Percentiles rank a stretch among this genome's conserved stretches.
phyloP scores from a whole-genome alignment of 352 stramenopile species.

The Poterioochromonas sp. region DNA sequence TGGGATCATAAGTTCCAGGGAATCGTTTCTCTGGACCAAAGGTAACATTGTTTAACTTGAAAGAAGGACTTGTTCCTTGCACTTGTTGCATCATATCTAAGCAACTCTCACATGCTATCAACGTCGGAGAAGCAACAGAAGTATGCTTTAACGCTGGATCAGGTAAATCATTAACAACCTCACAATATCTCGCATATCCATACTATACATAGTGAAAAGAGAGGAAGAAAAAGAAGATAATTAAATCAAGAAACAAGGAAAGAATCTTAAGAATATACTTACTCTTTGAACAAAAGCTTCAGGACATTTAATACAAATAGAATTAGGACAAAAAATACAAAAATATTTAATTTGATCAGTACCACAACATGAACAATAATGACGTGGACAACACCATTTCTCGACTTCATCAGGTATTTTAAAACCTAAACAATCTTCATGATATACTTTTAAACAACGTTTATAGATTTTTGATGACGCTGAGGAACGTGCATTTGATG shows the following conservation, averaged over 20 bases:
- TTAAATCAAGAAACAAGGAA: not conserved
- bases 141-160: too few relatives aligned
- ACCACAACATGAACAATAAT: constrained; percentile 1
- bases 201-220: too few relatives aligned
- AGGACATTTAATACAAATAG: not conserved
- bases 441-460: constrained; percentile 24
- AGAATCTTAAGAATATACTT: not conserved
- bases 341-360: not conserved
- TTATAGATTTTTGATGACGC: not conserved
- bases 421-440: constrained; percentile 12
- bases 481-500: not conserved
- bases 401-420: not conserved
- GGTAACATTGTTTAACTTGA: too few relatives aligned
- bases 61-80: too few relatives aligned
- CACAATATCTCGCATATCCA: too few relatives aligned
- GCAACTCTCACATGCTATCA: too few relatives aligned
- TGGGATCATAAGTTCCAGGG: too few relatives aligned
- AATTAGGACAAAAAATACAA: constrained; percentile 17
- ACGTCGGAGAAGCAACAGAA: too few relatives aligned
- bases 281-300: not conserved
- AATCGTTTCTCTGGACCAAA: too few relatives aligned
- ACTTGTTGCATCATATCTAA: too few relatives aligned
- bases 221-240: too few relatives aligned
- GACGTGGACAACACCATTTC: not conserved
- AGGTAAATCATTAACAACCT: too few relatives aligned